These are phyloP conservation scores for Bipolaris oryzae DNA, from an alignment of 2,329 filamentous ascomycete species.

Conservation along the genomic window DNA sequence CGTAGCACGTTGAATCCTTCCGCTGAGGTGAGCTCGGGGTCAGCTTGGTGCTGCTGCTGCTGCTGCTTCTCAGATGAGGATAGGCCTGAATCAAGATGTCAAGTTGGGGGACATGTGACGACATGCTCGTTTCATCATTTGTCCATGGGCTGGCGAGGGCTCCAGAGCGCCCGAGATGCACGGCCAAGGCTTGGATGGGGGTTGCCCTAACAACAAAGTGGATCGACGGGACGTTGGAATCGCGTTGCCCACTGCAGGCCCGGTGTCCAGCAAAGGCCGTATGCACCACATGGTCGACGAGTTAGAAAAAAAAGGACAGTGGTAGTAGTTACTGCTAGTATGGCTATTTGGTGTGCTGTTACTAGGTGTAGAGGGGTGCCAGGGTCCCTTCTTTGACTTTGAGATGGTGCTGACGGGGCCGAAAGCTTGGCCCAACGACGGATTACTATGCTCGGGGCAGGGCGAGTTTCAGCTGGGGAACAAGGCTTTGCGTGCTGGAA, in stretches of 20 bases:
- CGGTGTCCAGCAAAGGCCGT: background rate
- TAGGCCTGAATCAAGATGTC: too few relatives aligned
- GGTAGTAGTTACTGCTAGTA: background rate
- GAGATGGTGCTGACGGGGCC: background rate
- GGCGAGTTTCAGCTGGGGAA: constrained; percentile 3
- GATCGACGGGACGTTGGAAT: constrained; percentile 4
- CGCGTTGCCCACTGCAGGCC: background rate
- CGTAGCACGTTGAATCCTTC: background rate
- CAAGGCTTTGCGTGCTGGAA: constrained; percentile 1
- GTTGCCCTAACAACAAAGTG: constrained; percentile 15
- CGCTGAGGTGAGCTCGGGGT: background rate
- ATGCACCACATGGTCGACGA: background rate
- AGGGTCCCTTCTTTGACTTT: background rate
- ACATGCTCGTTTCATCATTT: constrained; percentile 19
- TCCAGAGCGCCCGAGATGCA: constrained; percentile 1
- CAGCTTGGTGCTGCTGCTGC: background rate
- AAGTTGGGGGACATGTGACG: constrained; percentile 10
- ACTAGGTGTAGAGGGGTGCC: background rate
- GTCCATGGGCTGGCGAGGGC: background rate
- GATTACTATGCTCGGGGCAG: background rate
- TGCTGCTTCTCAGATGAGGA: too few relatives aligned
- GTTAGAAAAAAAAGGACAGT: background rate
- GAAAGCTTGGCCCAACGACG: constrained; percentile 11
- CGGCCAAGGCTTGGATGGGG: constrained; percentile 7
- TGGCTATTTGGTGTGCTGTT: background rate